Conservation (phyloP, 352 stramenopile genomes). For the Phytophthora kernoviae region DNA sequence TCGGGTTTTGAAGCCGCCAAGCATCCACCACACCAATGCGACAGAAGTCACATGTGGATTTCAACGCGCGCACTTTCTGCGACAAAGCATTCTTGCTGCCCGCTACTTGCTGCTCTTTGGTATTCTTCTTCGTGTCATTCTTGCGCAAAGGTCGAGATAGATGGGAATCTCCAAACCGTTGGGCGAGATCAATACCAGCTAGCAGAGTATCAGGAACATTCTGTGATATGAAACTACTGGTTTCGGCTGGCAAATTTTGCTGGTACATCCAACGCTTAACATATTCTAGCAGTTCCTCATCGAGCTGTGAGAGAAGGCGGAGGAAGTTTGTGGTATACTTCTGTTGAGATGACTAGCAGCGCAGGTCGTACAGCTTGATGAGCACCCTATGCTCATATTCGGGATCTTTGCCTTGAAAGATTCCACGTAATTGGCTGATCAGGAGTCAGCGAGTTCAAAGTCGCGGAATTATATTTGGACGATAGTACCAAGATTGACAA, state of each 20-base stretch:
- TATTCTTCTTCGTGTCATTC: too few relatives aligned
- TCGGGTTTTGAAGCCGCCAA: background rate
- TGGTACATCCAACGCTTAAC: slow-evolving; percentile 16
- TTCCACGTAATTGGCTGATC: too few relatives aligned
- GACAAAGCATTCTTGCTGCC: too few relatives aligned
- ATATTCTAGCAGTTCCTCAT: slow-evolving; percentile 1
- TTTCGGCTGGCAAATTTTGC: slow-evolving; percentile 4
- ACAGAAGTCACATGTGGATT: too few relatives aligned
- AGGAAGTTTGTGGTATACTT: slow-evolving; percentile 11
- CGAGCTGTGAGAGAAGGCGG: slow-evolving; percentile 1
- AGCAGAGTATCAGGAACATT: background rate
- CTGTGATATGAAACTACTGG: slow-evolving; percentile 1
- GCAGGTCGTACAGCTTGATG: slow-evolving; percentile 7
- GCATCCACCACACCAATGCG: background rate
- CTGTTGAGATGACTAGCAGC: background rate
- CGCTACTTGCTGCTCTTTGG: too few relatives aligned
- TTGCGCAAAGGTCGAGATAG: too few relatives aligned
- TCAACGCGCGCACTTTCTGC: too few relatives aligned
- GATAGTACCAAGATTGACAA: background rate
- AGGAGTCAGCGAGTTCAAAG: too few relatives aligned
- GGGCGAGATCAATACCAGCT: background rate
- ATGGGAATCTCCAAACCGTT: background rate
- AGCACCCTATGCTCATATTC: slow-evolving; percentile 1
- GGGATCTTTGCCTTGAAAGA: too few relatives aligned
- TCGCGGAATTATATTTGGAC: background rate